Percentiles rank a stretch among this genome's conserved stretches.
These are phyloP conservation scores for Aspergillus sp. DNA, from an alignment of 2,329 filamentous ascomycete species.

Conservation along the genomic window DNA sequence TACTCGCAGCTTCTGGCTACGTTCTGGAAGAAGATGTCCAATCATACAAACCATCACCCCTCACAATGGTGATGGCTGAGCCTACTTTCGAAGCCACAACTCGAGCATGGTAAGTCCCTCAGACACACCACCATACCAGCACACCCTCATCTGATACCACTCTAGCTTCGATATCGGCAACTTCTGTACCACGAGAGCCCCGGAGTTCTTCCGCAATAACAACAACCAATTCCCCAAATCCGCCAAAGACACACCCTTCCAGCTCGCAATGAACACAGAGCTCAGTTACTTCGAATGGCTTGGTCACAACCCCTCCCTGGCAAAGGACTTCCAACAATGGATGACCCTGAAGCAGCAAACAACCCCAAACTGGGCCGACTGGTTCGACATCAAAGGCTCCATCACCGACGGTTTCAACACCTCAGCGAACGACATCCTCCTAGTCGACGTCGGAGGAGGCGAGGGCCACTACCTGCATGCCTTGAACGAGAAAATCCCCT, in stretches of 20 bases:
- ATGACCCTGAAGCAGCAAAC: slow-evolving; percentile 18
- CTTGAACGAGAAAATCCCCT: slow-evolving; percentile 15
- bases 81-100: slow-evolving; percentile 22
- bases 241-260: slow-evolving; percentile 20
- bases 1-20: slow-evolving; percentile 21
- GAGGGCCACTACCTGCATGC: slow-evolving; percentile 25
- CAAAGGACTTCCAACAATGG: slow-evolving; percentile 20
- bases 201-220: slow-evolving; percentile 22
- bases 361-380: slow-evolving; percentile 17
- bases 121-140: not conserved
- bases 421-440: slow-evolving; percentile 15
- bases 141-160: not conserved
- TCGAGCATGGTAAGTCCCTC: slow-evolving; percentile 14
- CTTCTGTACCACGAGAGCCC: slow-evolving; percentile 16
- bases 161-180: slow-evolving; percentile 18
- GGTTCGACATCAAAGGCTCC: slow-evolving; percentile 15
- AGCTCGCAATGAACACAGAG: slow-evolving; percentile 18
- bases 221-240: slow-evolving; percentile 17
- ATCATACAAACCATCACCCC: slow-evolving; percentile 21
- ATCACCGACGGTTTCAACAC: slow-evolving; percentile 13
- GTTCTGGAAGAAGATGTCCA: slow-evolving; percentile 22
- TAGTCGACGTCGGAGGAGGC: slow-evolving; percentile 30
- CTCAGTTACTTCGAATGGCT: slow-evolving; percentile 23
- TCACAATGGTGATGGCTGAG: slow-evolving; percentile 24
- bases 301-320: slow-evolving; percentile 14